Evolutionary conservation across 2,329 filamentous ascomycete species (phyloP), one percentile per base, ranked within the genome.

Genomic region (Fusarium beomiforme): DNA sequence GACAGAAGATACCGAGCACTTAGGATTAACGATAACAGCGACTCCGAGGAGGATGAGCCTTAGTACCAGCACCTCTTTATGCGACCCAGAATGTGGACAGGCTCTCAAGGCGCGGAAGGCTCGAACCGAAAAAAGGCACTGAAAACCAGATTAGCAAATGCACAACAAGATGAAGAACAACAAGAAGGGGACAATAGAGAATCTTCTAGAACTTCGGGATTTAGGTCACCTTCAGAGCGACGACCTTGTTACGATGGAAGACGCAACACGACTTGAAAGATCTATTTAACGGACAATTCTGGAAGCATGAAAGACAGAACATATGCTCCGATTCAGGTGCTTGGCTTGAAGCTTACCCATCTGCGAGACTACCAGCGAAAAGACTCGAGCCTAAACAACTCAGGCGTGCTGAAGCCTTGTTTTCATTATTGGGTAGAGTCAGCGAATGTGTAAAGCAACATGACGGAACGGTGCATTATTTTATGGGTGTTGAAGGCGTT

Each of bases 1-100:
- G 92, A 89, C 64, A 86, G 94, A 66, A 86, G 93, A 71, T 97
- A 95, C 80, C 88, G 93, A 63, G 92, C 93, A 4, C 85, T 97
- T 26, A 81, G 95, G 63, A 90, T 92, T 4, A 92, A 96, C 71
- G 92, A 95, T 49, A 81, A 84, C 42, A 92, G 91, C 70, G 93
- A 95, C 77, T 92, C 90, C 29, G 29, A 29, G 34, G 92, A 94
- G 57, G 91, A 93, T 54, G 85, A 87, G n/a, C 84, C 83, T 49
- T 85, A 83, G 72, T 61, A 54, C 63, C 59, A 31, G 19, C 50
- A 26, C 47, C 58, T 51, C 51, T 59, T 54, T 33, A 54, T 51
- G 29, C 39, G 39, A 50, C 41, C 29, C 44, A 53, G 24, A 41
- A 33, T 29, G 14, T 56, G 17, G 34, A 36, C 8, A 29, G 24